phyloP scores from a whole-genome alignment of 2,329 filamentous ascomycete genomes.

The Colletotrichum sp. region DNA sequence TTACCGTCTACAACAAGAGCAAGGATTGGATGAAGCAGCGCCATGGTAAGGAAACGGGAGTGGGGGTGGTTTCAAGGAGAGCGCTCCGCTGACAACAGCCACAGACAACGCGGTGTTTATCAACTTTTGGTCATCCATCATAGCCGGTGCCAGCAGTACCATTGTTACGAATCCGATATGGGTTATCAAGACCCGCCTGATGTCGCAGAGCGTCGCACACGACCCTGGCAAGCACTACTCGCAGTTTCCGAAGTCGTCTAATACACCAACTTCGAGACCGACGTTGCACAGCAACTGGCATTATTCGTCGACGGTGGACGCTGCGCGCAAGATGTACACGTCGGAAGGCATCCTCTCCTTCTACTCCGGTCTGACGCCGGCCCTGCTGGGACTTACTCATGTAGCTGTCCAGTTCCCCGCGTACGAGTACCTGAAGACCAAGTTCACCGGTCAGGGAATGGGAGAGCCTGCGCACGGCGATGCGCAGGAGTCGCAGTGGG shows the following conservation, averaged over 20 bases:
- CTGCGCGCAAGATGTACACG: constrained; percentile 93
- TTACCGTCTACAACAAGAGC: constrained; percentile 93
- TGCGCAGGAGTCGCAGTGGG: constrained; percentile 71
- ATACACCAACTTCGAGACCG: constrained; percentile 60
- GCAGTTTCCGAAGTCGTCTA: constrained; percentile 52
- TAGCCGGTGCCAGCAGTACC: constrained; percentile 91
- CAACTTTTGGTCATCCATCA: constrained; percentile 87
- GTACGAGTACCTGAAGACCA: constrained; percentile 91
- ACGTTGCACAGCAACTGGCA: constrained; percentile 79
- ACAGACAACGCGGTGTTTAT: constrained; percentile 78
- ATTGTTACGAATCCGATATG: constrained; percentile 97
- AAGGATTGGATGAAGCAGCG: constrained; percentile 75
- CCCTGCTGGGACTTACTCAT: constrained; percentile 88
- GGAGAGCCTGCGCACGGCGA: constrained; percentile 66
- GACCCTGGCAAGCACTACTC: constrained; percentile 51
- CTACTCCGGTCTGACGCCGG: constrained; percentile 93
- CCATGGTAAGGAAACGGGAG: constrained; percentile 55
- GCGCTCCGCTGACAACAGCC: constrained; percentile 21
- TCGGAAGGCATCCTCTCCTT: constrained; percentile 89
- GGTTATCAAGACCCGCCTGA: constrained; percentile 98
- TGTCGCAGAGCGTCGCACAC: constrained; percentile 81
- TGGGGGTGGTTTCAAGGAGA: background rate
- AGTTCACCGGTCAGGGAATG: constrained; percentile 89
- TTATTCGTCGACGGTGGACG: constrained; percentile 88
- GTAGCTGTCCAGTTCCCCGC: constrained; percentile 97